phyloP scores from a whole-genome alignment of 1,139 yeast genomes.

The Magnusiomyces paraingens region DNA sequence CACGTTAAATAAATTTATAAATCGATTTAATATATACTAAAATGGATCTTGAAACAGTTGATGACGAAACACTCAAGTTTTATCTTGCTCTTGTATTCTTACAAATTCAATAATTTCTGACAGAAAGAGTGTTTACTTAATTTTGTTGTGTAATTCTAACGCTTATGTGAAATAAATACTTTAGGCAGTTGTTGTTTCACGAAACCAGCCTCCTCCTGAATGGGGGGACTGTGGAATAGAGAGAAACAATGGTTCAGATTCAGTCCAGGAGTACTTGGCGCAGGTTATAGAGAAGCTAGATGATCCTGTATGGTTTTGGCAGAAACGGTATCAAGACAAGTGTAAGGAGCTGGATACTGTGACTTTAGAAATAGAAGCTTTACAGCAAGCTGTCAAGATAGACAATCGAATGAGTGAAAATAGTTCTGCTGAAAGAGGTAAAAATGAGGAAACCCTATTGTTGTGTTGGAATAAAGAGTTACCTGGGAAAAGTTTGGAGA shows the following conservation, averaged over 20 bases:
- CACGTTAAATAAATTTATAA: not conserved
- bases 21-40: not conserved
- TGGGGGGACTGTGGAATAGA: not conserved
- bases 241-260: not conserved
- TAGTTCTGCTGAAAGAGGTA: no score
- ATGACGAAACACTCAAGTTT: not conserved
- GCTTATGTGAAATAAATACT: not conserved
- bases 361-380: not conserved
- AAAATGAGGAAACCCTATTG: not conserved
- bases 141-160: not conserved
- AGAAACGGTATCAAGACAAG: not conserved
- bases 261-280: not conserved
- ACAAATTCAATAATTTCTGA: no score
- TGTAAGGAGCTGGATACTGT: not conserved
- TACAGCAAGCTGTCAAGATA: not conserved
- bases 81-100: not conserved
- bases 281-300: not conserved
- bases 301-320: conserved; percentile 1
- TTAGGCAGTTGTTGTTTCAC: conserved; percentile 1
- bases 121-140: no score
- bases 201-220: not conserved
- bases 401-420: not conserved
- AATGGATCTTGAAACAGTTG: not conserved
- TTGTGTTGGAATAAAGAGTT: not conserved
- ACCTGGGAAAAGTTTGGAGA: not conserved